Conservation (phyloP, 2,329 filamentous ascomycete species). For the Fusarium xylarioides region DNA sequence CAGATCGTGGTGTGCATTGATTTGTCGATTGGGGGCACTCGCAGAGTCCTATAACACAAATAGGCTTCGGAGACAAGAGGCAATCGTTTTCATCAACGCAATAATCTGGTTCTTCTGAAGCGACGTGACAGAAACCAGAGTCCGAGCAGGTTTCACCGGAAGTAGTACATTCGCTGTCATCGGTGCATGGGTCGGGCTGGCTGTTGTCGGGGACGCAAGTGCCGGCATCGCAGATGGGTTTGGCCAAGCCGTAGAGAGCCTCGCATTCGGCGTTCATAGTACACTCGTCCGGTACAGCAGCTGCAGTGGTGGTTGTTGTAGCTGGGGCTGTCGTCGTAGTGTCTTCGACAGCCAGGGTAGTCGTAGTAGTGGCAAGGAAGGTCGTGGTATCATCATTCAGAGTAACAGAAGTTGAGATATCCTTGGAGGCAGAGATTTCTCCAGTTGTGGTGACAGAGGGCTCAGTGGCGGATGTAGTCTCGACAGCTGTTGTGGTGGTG, state of each 20-base stretch:
- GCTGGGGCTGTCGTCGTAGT: background rate
- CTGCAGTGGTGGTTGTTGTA: background rate
- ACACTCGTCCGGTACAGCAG: background rate
- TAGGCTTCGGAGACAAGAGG: background rate
- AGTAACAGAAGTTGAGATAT: background rate
- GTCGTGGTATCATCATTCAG: background rate
- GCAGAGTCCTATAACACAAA: background rate
- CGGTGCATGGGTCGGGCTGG: background rate
- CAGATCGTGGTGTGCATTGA: background rate
- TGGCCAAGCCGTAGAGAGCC: background rate
- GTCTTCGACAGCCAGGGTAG: background rate
- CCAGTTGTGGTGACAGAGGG: background rate
- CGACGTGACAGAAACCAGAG: background rate
- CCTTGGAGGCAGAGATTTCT: background rate
- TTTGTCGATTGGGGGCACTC: background rate
- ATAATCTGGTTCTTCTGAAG: background rate
- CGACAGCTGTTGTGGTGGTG: background rate
- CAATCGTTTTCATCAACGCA: fast-evolving
- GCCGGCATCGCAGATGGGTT: background rate
- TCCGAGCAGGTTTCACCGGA: background rate
- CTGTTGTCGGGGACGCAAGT: background rate
- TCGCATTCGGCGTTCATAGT: background rate
- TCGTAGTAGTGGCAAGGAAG: background rate
- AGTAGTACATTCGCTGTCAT: background rate
- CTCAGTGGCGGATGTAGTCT: background rate